Base-by-base conservation (phyloP, 1,284 basidiomycete genomes). In the Amylostereum areolatum region DNA sequence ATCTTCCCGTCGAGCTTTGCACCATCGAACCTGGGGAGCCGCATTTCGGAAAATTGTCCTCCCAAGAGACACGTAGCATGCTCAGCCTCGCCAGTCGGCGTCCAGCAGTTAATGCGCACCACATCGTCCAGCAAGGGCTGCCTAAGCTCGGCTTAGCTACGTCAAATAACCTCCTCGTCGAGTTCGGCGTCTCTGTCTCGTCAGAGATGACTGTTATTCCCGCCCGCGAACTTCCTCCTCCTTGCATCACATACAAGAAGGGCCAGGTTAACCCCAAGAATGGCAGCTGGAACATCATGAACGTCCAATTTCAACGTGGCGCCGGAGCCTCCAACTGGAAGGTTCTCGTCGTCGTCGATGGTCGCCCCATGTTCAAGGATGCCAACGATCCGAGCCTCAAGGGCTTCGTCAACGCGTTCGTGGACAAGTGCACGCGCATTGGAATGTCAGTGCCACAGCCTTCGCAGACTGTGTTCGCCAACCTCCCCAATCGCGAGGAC, bases 221-320 rank as follows among this genome's bases (percentile, higher is more conserved):
- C 2, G 80, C 66, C 2, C 76, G 88, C n/a, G 72, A 84, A 48
- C 74, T 90, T 2, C 68, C 67, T 0, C 64, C 83, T 0, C 88
- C 88, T 0, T 54, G 55, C 1, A 57, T 89, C 35, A 66, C 69
- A 1, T 89, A 89, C 59, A 67, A 64, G 44, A 62, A 52, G 4
- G 79, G 80, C 1, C 62, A 57, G 8, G 62, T 65, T 12, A 71
- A 64, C 5, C 69, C 78, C 11, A 66, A 57, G 27, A 75, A 82
- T 34, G 87, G 81, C 0, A 74, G 75, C 30, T 90, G 88, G 88
- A 89, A 89, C 53, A 80, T 88, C 46, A 59, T 83, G 25, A 70
- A 82, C 25, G 80, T 85, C 46, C 77, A 78, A 57, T 85, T 88
- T 59, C 78, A 82, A 28, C 57, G 59, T 2, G 76, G 76, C 0